A percentile compares a stretch with the other conserved stretches of the same genome.
Conservation (phyloP, 805 yeast species). For the Kuraishia ogatae region DNA sequence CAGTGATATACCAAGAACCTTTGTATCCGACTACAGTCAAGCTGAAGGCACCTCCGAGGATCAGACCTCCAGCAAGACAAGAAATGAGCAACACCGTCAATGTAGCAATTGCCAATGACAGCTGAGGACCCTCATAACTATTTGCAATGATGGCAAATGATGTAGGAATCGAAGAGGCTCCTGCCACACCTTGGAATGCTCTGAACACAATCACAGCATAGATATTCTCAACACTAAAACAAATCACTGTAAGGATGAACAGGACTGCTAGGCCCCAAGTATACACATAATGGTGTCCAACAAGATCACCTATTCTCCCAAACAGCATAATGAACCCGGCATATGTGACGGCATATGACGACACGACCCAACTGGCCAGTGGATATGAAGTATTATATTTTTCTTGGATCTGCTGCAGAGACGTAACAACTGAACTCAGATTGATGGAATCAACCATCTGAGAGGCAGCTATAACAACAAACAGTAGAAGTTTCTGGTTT, state of each 20-base stretch:
- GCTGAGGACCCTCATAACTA: constrained; percentile 17
- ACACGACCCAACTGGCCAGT: constrained; percentile 21
- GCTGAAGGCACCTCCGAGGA: constrained; percentile 38
- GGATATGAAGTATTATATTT: background rate
- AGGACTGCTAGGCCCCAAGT: constrained; percentile 15
- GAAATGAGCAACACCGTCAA: constrained; percentile 19
- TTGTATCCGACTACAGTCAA: constrained; percentile 27
- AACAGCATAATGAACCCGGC: constrained; percentile 27
- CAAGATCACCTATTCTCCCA: constrained; percentile 26
- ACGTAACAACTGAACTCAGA: constrained; percentile 7
- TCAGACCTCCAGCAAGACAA: constrained; percentile 28
- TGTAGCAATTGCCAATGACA: constrained; percentile 18
- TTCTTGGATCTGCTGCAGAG: constrained; percentile 2
- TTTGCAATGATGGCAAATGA: constrained; percentile 23
- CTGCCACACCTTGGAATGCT: constrained; percentile 29
- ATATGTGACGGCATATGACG: constrained; percentile 26
- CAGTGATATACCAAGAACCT: constrained; percentile 27
- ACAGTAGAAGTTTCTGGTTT: background rate
- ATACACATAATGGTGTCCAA: constrained; percentile 22
- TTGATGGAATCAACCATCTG: constrained; percentile 4
- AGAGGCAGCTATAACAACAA: background rate
- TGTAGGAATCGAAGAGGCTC: constrained; percentile 24
- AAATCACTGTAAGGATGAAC: constrained; percentile 8
- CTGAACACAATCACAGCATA: constrained; percentile 26
- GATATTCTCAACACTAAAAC: constrained; percentile 6